These are phyloP conservation scores for Penicillium odoratum DNA, from an alignment of 495 filamentous ascomycete genomes.

Conservation along the genomic window DNA sequence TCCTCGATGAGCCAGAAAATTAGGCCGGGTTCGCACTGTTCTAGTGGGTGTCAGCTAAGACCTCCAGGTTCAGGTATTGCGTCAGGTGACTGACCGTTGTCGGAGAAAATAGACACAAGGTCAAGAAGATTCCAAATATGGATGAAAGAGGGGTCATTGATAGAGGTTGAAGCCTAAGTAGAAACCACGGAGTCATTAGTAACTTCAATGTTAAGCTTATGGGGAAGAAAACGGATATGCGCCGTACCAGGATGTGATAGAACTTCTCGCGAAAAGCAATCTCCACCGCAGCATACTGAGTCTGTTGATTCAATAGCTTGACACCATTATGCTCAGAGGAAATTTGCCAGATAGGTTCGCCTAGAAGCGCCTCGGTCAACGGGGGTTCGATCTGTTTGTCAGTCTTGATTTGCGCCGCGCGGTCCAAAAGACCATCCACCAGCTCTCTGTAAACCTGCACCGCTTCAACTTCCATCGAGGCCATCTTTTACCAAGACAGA, in stretches of 20 bases:
- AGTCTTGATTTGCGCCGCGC: constrained; percentile 64
- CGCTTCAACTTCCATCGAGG: constrained; percentile 50
- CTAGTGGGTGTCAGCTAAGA: constrained; percentile 41
- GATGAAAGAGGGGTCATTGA: constrained; percentile 72
- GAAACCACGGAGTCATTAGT: constrained; percentile 20
- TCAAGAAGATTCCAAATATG: constrained; percentile 92
- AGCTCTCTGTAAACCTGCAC: constrained; percentile 56
- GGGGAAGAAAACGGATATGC: background rate
- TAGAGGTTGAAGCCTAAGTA: constrained; percentile 63
- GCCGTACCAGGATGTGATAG: constrained; percentile 68
- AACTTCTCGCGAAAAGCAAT: constrained; percentile 77
- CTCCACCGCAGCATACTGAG: constrained; percentile 68
- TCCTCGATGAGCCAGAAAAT: constrained; percentile 92
- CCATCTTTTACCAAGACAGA: constrained; percentile 41
- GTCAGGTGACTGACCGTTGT: constrained; percentile 55
- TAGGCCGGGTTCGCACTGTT: constrained; percentile 80
- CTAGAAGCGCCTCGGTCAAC: constrained; percentile 56
- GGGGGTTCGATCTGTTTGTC: constrained; percentile 73
- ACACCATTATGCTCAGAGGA: constrained; percentile 26
- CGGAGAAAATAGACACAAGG: constrained; percentile 80
- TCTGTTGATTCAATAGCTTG: constrained; percentile 36
- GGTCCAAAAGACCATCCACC: constrained; percentile 62
- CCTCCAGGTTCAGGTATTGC: constrained; percentile 4
- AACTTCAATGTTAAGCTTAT: constrained; percentile 2
- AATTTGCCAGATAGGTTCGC: constrained; percentile 41